These are phyloP conservation scores for Pyropia yezoensis DNA, from an alignment of 23 red algal species.

Conservation along the genomic window DNA sequence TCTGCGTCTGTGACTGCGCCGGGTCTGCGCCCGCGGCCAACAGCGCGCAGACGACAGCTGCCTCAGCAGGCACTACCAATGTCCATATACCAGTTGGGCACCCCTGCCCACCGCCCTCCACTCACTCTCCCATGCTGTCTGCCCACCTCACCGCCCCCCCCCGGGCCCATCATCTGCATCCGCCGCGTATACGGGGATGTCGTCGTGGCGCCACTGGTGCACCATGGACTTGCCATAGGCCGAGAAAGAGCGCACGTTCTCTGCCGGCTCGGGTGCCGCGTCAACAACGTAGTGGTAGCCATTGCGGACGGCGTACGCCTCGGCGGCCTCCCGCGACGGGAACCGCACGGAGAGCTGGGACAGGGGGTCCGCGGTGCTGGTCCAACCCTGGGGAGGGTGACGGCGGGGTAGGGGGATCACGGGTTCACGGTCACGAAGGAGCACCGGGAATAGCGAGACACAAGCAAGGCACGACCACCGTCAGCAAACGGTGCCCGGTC, in stretches of 20 bases:
- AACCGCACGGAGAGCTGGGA: slow-evolving; percentile 77
- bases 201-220: slow-evolving; percentile 94
- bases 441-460: not conserved
- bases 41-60: too few relatives aligned
- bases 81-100: too few relatives aligned
- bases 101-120: too few relatives aligned
- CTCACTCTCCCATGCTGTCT: too few relatives aligned
- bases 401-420: not conserved
- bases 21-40: too few relatives aligned
- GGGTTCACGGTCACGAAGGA: not conserved
- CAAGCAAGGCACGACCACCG: too few relatives aligned
- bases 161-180: not conserved
- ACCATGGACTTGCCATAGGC: slow-evolving; percentile 87
- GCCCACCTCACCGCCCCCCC: too few relatives aligned
- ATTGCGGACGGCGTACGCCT: slow-evolving; percentile 77
- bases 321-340: slow-evolving; percentile 76
- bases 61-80: too few relatives aligned
- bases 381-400: slow-evolving; percentile 73
- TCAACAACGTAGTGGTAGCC: slow-evolving; percentile 55
- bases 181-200: slow-evolving; percentile 22
- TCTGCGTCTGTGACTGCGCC: too few relatives aligned
- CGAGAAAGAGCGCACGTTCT: slow-evolving; percentile 57
- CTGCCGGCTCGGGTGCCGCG: slow-evolving; percentile 69
- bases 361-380: slow-evolving; percentile 90
- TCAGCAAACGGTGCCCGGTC: too few relatives aligned